phyloP scores from a whole-genome alignment of 2,329 filamentous ascomycete genomes.

The Aspergillus thermomutatus region DNA sequence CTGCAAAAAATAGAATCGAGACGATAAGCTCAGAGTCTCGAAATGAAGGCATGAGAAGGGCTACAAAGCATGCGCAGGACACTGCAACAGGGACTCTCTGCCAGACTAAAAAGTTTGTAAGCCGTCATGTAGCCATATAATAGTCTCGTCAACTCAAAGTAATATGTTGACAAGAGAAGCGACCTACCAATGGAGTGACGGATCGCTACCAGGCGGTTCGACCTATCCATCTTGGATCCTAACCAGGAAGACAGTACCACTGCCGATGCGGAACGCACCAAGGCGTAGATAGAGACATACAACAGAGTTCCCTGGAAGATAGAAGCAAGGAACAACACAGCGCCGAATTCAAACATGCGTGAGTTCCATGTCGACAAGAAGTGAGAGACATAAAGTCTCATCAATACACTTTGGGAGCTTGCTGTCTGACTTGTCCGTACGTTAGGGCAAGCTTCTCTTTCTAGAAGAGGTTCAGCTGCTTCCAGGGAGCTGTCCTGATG shows the following conservation, averaged over 20 bases:
- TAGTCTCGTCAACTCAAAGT: no score
- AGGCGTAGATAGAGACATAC: conserved; percentile 66
- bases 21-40: conserved; percentile 2
- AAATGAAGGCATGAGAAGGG: conserved; percentile 20
- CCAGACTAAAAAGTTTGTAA: conserved; percentile 23
- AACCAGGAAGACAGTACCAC: conserved; percentile 58
- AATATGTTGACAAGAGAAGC: not conserved
- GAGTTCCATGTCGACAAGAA: conserved; percentile 64
- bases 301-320: conserved; percentile 60
- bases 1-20: conserved; percentile 28
- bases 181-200: conserved; percentile 46
- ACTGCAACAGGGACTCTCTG: conserved; percentile 42
- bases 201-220: conserved; percentile 50
- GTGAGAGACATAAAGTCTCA: conserved; percentile 55
- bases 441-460: not conserved
- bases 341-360: conserved; percentile 61
- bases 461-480: not conserved
- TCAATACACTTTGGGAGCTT: not conserved
- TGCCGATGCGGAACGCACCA: conserved; percentile 57
- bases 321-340: conserved; percentile 56
- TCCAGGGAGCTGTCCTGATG: not conserved
- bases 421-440: not conserved
- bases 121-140: not conserved
- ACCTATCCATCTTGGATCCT: conserved; percentile 58
- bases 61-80: conserved; percentile 48